Evolutionary conservation across 768 basidiomycete genomes (phyloP).

Genomic region (Serendipita indica): DNA sequence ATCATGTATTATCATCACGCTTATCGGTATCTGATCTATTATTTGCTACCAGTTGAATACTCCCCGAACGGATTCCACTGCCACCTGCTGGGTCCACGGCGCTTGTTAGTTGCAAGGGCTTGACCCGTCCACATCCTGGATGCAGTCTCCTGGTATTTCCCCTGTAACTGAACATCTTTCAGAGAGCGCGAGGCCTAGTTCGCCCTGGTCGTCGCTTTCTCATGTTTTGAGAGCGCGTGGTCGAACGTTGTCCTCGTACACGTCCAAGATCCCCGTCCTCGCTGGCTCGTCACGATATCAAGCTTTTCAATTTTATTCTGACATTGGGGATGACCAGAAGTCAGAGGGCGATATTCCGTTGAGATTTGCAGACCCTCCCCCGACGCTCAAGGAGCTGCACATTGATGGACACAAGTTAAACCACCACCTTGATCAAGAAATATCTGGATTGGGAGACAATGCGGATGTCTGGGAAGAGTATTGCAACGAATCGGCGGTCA

Average conservation of each 20-base stretch:
- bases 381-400: constrained; percentile 1
- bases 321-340: constrained; percentile 5
- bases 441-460: background rate
- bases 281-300: background rate
- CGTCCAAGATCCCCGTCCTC: constrained; percentile 1
- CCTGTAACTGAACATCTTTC: background rate
- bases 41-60: background rate
- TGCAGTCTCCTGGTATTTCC: background rate
- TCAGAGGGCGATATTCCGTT: background rate
- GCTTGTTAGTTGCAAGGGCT: background rate
- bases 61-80: background rate
- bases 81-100: background rate
- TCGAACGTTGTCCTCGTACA: background rate
- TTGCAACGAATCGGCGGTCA: background rate
- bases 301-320: background rate
- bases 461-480: constrained; percentile 7
- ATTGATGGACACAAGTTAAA: background rate
- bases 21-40: background rate
- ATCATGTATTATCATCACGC: background rate
- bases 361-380: background rate
- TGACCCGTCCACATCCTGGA: background rate
- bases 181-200: too few relatives aligned
- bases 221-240: background rate
- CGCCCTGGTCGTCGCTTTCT: background rate
- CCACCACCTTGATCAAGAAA: background rate